phyloP scores from a whole-genome alignment of 306 rosid species.

The Casuarina cunninghamiana region DNA sequence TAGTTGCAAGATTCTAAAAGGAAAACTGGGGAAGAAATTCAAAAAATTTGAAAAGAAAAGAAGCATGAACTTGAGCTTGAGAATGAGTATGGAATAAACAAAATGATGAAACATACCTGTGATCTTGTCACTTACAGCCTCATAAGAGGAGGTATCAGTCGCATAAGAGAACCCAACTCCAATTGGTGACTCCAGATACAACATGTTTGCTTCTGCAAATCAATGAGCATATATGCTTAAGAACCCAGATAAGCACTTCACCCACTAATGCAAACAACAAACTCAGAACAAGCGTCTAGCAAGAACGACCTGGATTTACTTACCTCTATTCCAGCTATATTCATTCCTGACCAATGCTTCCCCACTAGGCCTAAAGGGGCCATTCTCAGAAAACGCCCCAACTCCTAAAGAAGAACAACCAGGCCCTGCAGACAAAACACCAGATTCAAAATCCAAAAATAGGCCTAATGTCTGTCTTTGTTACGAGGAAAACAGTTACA shows the following conservation, averaged over 20 bases:
- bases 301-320: background rate
- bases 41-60: background rate
- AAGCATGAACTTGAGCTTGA: background rate
- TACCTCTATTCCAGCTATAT: slow-evolving; percentile 59
- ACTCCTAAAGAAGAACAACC: slow-evolving; percentile 70
- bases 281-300: background rate
- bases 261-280: background rate
- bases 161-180: slow-evolving; percentile 66
- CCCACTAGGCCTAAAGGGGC: slow-evolving; percentile 60
- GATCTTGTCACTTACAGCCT: slow-evolving; percentile 48
- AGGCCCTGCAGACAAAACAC: slow-evolving; percentile 39
- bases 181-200: slow-evolving; percentile 57
- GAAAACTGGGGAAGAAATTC: background rate
- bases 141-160: slow-evolving; percentile 44
- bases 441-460: background rate
- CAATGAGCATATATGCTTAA: background rate
- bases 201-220: slow-evolving; percentile 58
- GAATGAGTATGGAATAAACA: background rate
- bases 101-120: slow-evolving; percentile 33
- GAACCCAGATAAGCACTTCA: background rate
- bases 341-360: slow-evolving; percentile 40
- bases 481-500: slow-evolving; percentile 1
- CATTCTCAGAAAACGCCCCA: slow-evolving; percentile 63
- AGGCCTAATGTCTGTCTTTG: background rate
- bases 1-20: slow-evolving; percentile 14